Percentiles rank a stretch among this genome's conserved stretches.
Conservation (phyloP, 2,329 filamentous ascomycete species). For the Exophiala sp. region DNA sequence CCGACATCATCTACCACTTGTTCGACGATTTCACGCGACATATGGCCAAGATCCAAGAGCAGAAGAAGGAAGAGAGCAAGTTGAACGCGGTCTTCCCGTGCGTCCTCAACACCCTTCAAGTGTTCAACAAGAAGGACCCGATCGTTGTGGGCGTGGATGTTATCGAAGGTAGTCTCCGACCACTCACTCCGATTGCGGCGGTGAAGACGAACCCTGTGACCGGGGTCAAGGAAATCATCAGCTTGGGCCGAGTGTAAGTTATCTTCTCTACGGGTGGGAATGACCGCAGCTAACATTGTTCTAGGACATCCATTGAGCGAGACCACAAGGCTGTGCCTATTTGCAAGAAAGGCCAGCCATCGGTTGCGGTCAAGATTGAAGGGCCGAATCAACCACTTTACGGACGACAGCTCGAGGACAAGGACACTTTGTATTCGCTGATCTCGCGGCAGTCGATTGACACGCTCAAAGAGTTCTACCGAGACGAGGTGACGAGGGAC, state of each 20-base stretch:
- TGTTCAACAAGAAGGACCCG: slow-evolving; percentile 97
- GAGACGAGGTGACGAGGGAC: slow-evolving; percentile 77
- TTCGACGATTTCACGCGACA: slow-evolving; percentile 96
- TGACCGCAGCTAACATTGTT: slow-evolving; percentile 25
- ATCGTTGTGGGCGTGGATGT: slow-evolving; percentile 96
- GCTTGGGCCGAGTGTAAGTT: slow-evolving; percentile 86
- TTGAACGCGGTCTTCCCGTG: slow-evolving; percentile 95
- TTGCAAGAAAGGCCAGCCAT: slow-evolving; percentile 95
- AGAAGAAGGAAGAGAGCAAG: slow-evolving; percentile 95
- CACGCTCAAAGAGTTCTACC: slow-evolving; percentile 92
- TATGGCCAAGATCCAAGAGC: slow-evolving; percentile 77
- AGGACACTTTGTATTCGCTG: slow-evolving; percentile 77
- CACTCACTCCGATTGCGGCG: slow-evolving; percentile 84
- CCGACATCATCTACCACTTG: slow-evolving; percentile 97
- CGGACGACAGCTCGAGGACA: slow-evolving; percentile 89
- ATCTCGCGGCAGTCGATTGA: slow-evolving; percentile 88
- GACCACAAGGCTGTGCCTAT: slow-evolving; percentile 92
- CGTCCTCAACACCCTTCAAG: slow-evolving; percentile 77
- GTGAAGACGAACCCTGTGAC: slow-evolving; percentile 77
- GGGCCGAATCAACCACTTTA: slow-evolving; percentile 88
- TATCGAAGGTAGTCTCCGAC: slow-evolving; percentile 74
- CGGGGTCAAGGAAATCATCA: slow-evolving; percentile 74
- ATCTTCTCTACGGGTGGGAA: background rate
- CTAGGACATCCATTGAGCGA: slow-evolving; percentile 87
- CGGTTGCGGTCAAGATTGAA: slow-evolving; percentile 96